Evolutionary conservation across 2,329 filamentous ascomycete genomes (phyloP).

Genomic region (Phyllachora maydis): DNA sequence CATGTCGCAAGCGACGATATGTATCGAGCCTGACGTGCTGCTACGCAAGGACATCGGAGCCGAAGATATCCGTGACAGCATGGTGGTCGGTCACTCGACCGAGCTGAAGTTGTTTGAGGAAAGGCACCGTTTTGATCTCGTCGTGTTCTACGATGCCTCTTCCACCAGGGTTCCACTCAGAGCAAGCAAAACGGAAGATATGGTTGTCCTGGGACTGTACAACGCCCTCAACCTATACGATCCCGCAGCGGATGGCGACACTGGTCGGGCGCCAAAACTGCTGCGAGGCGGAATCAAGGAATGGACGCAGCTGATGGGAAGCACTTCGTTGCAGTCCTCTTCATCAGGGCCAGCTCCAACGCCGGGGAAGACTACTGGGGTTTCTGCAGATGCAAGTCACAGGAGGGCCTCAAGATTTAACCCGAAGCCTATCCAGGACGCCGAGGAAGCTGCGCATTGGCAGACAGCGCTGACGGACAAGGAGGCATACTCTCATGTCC

Average conservation of each 20-base stretch:
- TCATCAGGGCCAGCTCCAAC: constrained; percentile 5
- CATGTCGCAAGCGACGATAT: constrained; percentile 64
- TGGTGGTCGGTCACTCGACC: constrained; percentile 49
- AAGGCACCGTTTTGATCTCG: constrained; percentile 58
- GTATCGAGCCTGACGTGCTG: constrained; percentile 63
- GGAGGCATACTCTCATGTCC: constrained; percentile 33
- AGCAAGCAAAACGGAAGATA: constrained; percentile 11
- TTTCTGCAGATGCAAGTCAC: too few species aligned
- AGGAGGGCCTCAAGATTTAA: too few species aligned
- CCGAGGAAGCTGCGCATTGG: constrained; percentile 67
- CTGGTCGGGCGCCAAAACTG: constrained; percentile 48
- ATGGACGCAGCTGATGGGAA: constrained; percentile 70
- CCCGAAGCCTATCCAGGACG: constrained; percentile 50
- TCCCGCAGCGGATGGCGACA: constrained; percentile 15
- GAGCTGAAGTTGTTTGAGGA: constrained; percentile 58
- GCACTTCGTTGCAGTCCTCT: constrained; percentile 32
- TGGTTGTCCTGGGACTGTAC: constrained; percentile 49
- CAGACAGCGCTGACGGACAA: constrained; percentile 47
- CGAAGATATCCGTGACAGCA: constrained; percentile 40
- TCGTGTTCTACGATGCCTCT: constrained; percentile 76
- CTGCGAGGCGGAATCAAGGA: constrained; percentile 67
- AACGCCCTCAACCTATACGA: constrained; percentile 73
- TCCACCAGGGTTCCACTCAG: constrained; percentile 30
- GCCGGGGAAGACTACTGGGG: constrained; percentile 3
- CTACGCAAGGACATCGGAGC: constrained; percentile 46